Percentiles rank a stretch among this genome's conserved stretches.
Evolutionary conservation across 495 filamentous ascomycete genomes (phyloP).

Genomic region (Aspergillus steynii): DNA sequence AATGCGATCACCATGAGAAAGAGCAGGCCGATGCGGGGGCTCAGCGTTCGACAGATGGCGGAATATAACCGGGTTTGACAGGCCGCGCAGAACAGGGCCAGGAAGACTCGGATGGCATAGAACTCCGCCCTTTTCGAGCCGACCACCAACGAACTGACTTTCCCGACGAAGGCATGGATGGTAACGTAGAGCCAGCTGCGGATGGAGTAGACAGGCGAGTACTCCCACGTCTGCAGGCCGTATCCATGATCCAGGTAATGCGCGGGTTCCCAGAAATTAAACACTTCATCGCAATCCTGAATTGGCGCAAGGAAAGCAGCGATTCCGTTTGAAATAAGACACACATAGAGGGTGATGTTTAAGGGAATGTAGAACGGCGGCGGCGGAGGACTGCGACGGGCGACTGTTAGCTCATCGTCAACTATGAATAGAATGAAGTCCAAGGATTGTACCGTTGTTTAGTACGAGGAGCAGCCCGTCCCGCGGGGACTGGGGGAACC

Average conservation of each 20-base stretch:
- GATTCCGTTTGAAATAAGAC: slow-evolving; percentile 67
- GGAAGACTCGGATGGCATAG: slow-evolving; percentile 74
- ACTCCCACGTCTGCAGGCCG: slow-evolving; percentile 98
- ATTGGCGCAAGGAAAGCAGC: slow-evolving; percentile 88
- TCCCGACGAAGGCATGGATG: slow-evolving; percentile 75
- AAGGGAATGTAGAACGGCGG: slow-evolving; percentile 67
- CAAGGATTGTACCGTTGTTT: slow-evolving; percentile 33
- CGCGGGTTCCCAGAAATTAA: slow-evolving; percentile 98
- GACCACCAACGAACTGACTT: slow-evolving; percentile 62
- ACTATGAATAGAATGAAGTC: neutral
- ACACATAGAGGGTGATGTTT: slow-evolving; percentile 74
- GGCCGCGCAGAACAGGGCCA: slow-evolving; percentile 74
- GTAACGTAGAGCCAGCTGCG: slow-evolving; percentile 92
- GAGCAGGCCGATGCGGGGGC: slow-evolving; percentile 76
- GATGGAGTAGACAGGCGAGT: slow-evolving; percentile 93
- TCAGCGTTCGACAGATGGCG: slow-evolving; percentile 69
- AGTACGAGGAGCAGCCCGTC: slow-evolving; percentile 17
- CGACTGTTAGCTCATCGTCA: slow-evolving; percentile 13
- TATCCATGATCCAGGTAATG: slow-evolving; percentile 94
- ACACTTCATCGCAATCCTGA: slow-evolving; percentile 98
- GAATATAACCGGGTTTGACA: slow-evolving; percentile 81
- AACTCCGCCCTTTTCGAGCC: slow-evolving; percentile 68
- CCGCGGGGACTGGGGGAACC: slow-evolving; percentile 10
- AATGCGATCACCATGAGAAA: slow-evolving; percentile 74
- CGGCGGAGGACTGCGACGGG: slow-evolving; percentile 41